Conservation (phyloP, 345 rosid species). For the Boechera retrofracta region DNA sequence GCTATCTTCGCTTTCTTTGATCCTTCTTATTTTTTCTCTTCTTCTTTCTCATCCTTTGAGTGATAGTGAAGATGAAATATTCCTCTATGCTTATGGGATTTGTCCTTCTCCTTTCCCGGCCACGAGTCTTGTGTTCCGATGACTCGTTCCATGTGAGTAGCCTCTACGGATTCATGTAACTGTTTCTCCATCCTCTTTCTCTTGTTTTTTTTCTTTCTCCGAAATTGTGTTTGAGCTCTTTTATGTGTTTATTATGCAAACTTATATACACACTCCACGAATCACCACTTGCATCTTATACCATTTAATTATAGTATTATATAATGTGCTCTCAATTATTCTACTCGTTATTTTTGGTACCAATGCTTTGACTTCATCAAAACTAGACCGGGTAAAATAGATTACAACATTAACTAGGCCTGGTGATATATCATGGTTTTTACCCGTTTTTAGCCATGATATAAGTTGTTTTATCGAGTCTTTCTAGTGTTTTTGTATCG, state of each 20-base stretch:
- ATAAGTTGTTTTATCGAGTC: no score
- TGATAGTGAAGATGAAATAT: constrained; percentile 43
- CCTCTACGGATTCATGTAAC: constrained; percentile 25
- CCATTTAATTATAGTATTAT: not conserved
- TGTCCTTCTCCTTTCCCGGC: constrained; percentile 29
- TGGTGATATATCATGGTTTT: no score
- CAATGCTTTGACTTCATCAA: constrained; percentile 30
- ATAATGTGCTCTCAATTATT: constrained; percentile 3
- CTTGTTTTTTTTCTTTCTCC: not conserved
- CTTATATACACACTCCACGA: constrained; percentile 18
- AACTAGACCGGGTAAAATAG: constrained; percentile 20
- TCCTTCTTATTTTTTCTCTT: constrained; percentile 42
- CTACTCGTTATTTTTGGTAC: constrained; percentile 29
- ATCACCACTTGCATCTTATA: constrained; percentile 24
- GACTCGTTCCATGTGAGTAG: constrained; percentile 28
- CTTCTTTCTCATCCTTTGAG: constrained; percentile 40
- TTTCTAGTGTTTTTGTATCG: no score
- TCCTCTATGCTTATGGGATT: constrained; percentile 37
- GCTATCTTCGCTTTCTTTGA: constrained; percentile 47
- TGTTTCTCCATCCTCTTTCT: constrained; percentile 34
- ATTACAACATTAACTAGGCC: no score
- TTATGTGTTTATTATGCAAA: not conserved
- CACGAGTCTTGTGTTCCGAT: constrained; percentile 12
- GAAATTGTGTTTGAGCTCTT: not conserved
- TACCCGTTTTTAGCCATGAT: no score